Evolutionary conservation across 495 filamentous ascomycete genomes (phyloP).

Genomic region (Lophiostoma macrostomum): DNA sequence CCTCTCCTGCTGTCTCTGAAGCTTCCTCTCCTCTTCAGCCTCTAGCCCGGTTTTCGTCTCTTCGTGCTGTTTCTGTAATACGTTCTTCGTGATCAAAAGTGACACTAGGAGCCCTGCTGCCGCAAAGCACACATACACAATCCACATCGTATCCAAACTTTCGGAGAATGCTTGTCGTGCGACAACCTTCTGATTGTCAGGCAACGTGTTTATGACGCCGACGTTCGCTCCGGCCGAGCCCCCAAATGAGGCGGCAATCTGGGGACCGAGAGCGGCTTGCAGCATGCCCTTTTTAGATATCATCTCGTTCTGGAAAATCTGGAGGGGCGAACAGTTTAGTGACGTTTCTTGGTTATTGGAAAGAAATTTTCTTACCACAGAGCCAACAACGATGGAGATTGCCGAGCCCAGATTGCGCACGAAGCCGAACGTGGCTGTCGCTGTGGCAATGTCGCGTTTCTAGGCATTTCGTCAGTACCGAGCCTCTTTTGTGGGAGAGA

Average conservation of each 20-base stretch:
- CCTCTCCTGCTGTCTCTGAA: slow-evolving; percentile 29
- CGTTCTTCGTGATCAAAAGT: slow-evolving; percentile 42
- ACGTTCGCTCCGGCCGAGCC: slow-evolving; percentile 47
- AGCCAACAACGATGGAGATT: slow-evolving; percentile 72
- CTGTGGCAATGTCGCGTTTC: slow-evolving; percentile 69
- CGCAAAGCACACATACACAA: slow-evolving; percentile 44
- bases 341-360: too few species aligned
- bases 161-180: slow-evolving; percentile 44
- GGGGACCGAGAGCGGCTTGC: slow-evolving; percentile 28
- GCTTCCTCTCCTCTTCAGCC: slow-evolving; percentile 37
- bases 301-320: slow-evolving; percentile 67
- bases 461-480: slow-evolving; percentile 29
- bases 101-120: slow-evolving; percentile 40
- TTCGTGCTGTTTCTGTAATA: slow-evolving; percentile 35
- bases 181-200: slow-evolving; percentile 34
- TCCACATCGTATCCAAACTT: slow-evolving; percentile 49
- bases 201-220: slow-evolving; percentile 41
- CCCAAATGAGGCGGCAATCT: slow-evolving; percentile 39
- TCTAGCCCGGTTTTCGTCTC: slow-evolving; percentile 45
- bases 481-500: too few species aligned
- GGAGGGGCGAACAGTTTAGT: too few species aligned
- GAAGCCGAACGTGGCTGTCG: slow-evolving; percentile 73
- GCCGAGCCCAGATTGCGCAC: slow-evolving; percentile 69
- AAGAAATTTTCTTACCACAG: too few species aligned
- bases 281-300: slow-evolving; percentile 13